Percentiles rank a stretch among this genome's conserved stretches.
Evolutionary conservation across 2,329 filamentous ascomycete genomes (phyloP).

Genomic region (Botryotinia convoluta): DNA sequence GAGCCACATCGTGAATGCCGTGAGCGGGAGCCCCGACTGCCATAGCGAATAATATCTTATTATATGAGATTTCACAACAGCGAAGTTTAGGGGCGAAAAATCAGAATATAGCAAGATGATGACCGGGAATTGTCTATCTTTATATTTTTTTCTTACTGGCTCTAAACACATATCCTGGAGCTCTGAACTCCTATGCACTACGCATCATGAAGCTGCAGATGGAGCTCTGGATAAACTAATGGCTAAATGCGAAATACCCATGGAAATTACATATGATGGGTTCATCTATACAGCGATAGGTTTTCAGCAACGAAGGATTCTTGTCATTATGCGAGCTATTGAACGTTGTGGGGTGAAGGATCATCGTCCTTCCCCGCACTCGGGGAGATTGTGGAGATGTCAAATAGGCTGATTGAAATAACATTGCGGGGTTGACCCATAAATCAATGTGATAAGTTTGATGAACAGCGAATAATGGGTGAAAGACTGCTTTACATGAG

Average conservation of each 20-base stretch:
- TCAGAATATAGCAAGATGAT: not conserved
- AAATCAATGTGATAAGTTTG: not conserved
- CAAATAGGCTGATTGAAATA: constrained; percentile 2
- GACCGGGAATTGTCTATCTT: not conserved
- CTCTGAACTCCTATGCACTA: not conserved
- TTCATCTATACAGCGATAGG: not conserved
- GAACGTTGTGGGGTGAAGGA: not conserved
- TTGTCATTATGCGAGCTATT: not conserved
- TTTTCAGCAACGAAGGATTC: not conserved
- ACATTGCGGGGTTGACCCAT: not conserved
- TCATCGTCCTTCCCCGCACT: constrained; percentile 4
- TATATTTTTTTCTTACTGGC: not conserved
- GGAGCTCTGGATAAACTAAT: not conserved
- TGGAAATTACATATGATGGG: not conserved
- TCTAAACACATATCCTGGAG: not conserved
- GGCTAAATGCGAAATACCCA: not conserved
- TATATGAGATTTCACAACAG: not conserved
- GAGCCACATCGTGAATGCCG: constrained; percentile 50
- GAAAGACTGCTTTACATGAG: not conserved
- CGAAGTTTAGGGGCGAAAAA: not conserved
- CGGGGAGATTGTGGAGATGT: not conserved
- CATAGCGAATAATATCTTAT: not conserved
- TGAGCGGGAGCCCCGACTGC: constrained; percentile 8
- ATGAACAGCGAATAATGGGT: not conserved
- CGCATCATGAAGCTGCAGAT: not conserved